Conservation (phyloP, 331 rosid genomes). For the Cydonia oblonga region DNA sequence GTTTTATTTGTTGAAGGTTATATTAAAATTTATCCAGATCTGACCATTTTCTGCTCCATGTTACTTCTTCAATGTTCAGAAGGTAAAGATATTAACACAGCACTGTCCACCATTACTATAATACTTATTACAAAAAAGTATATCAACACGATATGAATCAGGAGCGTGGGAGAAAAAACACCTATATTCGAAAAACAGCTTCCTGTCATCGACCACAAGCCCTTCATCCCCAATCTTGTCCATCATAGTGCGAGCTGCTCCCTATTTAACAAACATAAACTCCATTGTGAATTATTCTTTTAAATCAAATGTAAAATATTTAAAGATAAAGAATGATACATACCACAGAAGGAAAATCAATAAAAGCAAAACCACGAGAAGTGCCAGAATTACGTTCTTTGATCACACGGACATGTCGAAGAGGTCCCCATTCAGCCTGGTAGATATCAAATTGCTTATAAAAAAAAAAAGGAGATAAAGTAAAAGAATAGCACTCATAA, state of each 20-base stretch:
- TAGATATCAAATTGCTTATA: conserved; percentile 10
- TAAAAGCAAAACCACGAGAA: conserved; percentile 96
- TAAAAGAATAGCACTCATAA: conserved; percentile 10
- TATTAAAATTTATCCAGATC: not conserved
- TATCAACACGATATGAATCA: not conserved
- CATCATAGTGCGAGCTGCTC: conserved; percentile 86
- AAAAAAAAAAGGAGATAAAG: not conserved
- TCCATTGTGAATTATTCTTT: conserved; percentile 5
- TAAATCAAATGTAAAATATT: conserved; percentile 9
- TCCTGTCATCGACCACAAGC: conserved; percentile 79
- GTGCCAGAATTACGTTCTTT: conserved; percentile 89
- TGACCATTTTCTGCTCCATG: not conserved
- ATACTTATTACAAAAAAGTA: not conserved
- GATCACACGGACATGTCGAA: conserved; percentile 92
- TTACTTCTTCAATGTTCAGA: not conserved
- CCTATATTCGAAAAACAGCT: conserved; percentile 93
- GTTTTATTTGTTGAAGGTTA: not conserved
- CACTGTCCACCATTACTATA: not conserved
- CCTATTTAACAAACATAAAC: conserved; percentile 43
- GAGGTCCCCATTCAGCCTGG: conserved; percentile 98
- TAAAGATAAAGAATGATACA: conserved; percentile 4
- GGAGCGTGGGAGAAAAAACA: conserved; percentile 3
- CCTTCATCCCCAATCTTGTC: conserved; percentile 80
- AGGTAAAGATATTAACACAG: not conserved
- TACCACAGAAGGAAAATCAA: conserved; percentile 97